phyloP scores from a whole-genome alignment of 768 basidiomycete species.

The Cyclocybe aegerita region DNA sequence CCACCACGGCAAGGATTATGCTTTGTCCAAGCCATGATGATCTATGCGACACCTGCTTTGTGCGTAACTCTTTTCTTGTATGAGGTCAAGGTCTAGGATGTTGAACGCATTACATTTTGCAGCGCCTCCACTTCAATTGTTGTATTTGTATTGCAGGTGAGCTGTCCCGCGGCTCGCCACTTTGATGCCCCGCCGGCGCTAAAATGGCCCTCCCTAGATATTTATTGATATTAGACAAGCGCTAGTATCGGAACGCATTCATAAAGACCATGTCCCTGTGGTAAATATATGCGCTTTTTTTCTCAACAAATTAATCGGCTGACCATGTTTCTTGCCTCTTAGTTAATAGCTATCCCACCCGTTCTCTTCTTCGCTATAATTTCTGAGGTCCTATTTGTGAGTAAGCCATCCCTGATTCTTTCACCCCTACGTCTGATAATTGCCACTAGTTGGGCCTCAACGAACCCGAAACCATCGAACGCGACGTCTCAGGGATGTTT shows the following conservation, averaged over 20 bases:
- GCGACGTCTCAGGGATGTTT: conserved; percentile 14
- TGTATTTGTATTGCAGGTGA: background rate
- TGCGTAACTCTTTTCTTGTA: conserved; percentile 3
- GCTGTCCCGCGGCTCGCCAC: too few relatives aligned
- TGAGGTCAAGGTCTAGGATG: background rate
- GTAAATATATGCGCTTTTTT: background rate
- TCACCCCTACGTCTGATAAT: background rate
- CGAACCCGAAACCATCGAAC: conserved; percentile 5
- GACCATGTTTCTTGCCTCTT: background rate
- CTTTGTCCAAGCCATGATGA: conserved; percentile 12
- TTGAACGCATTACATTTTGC: background rate
- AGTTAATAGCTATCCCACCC: conserved; percentile 9
- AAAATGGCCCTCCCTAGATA: too few relatives aligned
- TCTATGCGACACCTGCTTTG: conserved; percentile 15
- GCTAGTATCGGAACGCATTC: background rate
- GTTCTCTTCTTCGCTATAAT: conserved; percentile 3
- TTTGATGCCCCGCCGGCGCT: too few relatives aligned
- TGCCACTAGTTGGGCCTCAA: conserved; percentile 4
- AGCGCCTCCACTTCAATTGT: conserved; percentile 2
- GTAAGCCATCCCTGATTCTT: background rate
- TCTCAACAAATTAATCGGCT: background rate
- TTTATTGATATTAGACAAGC: background rate
- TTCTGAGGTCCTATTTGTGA: conserved; percentile 3
- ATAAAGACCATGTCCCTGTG: background rate
- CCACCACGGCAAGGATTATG: conserved; percentile 9